Base-by-base conservation (phyloP, 495 filamentous ascomycete genomes). In the Hypoxylon lienhwacheense region DNA sequence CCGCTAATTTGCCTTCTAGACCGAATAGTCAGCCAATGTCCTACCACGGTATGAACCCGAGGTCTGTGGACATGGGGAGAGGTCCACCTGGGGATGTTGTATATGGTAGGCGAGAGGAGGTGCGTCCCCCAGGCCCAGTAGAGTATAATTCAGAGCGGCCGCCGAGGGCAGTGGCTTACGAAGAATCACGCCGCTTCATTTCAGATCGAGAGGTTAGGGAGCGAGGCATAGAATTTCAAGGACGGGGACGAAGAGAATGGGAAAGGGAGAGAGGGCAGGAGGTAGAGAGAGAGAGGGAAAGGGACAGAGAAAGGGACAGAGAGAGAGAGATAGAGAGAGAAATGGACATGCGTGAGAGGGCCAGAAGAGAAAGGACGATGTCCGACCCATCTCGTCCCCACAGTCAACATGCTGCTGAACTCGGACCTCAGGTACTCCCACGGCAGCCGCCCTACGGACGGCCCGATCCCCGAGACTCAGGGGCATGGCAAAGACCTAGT, bases 21-120 rank as follows among this genome's bases (percentile, higher is more conserved):
- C 77, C 79, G 0, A 78, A 62, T 42, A 80, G 76, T 47, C 78
- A 81, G 53, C 76, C 77, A 1, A 77, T 68, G 35, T 67, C 69
- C n/a, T 81, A 72, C 44, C 66, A 73, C 35, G 62, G 61, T 19
- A 70, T 70, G 20, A 68, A 72, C 1, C 73, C 71, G 7, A 69
- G 71, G 26, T 65, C 59, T 28, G 70, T 66, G 44, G 73, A 74
- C 3, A 58, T 69, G 60, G 68, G 63, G 7, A 68, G 72, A 29
- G 68, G 68, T 25, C 64, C 71, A 37, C 53, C 70, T 48, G 61
- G 50, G 24, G 74, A 77, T 3, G 55, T 53, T 55, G 61, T 68
- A 50, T 79, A 73, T 62, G 65, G 50, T 19, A 72, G 67, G 28
- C 61, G 65, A 57, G 77, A 77, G 47, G 79, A 77, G 54, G 66